Evolutionary conservation across 2,329 filamentous ascomycete genomes (phyloP).

Genomic region (Pseudogymnoascus sp.): DNA sequence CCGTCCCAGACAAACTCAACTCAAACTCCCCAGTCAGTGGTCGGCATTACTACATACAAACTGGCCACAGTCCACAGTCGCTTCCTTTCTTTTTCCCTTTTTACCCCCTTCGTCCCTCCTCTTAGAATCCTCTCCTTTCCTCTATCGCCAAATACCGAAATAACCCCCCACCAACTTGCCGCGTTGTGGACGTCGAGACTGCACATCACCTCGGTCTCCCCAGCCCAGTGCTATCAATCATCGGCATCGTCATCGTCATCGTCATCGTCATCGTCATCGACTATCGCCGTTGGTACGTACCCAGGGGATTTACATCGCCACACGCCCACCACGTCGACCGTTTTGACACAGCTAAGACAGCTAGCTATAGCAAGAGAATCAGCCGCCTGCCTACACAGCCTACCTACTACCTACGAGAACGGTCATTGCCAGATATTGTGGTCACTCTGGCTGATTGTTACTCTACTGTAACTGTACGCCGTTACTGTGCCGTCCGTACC

Average conservation of each 20-base stretch:
- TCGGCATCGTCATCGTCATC: neutral
- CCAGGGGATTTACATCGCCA: neutral
- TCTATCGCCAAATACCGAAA: neutral
- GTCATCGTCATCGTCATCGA: neutral
- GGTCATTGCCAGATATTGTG: neutral
- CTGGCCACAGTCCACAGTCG: neutral
- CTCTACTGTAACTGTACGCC: too few species aligned
- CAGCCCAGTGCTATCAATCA: neutral
- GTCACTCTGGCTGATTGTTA: too few species aligned
- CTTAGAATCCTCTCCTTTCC: neutral
- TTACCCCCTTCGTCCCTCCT: neutral
- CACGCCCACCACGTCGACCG: neutral
- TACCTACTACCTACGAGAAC: neutral
- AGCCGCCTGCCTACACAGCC: neutral
- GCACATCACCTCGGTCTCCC: neutral
- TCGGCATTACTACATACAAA: neutral
- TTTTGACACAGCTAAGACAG: neutral
- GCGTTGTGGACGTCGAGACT: neutral
- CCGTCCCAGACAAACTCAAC: neutral
- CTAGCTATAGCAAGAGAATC: neutral
- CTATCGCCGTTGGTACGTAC: neutral
- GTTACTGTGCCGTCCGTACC: neutral
- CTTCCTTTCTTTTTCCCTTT: neutral
- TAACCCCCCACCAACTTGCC: neutral
- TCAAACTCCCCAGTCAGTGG: neutral